phyloP scores from a whole-genome alignment of 345 rosid species.

The Cardamine chenopodiifolia region DNA sequence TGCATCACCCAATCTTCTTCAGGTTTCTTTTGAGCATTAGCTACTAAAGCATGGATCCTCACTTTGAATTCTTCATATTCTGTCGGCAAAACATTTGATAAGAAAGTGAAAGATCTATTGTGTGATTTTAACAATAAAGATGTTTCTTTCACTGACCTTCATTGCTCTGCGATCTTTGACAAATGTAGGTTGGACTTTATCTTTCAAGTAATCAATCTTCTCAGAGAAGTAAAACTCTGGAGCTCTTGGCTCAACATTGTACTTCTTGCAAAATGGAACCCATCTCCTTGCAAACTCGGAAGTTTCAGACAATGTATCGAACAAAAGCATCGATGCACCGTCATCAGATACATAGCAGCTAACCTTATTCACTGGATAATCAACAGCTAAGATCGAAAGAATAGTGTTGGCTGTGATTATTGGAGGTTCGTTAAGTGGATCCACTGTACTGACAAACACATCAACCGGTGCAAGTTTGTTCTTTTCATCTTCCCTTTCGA shows the following conservation, averaged over 20 bases:
- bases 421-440: slow-evolving; percentile 98
- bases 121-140: background rate
- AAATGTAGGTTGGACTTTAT: slow-evolving; percentile 88
- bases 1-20: slow-evolving; percentile 99
- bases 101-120: background rate
- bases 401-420: slow-evolving; percentile 95
- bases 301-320: slow-evolving; percentile 83
- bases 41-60: slow-evolving; percentile 82
- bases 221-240: slow-evolving; percentile 92
- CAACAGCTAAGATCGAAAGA: slow-evolving; percentile 75
- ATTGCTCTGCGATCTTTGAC: slow-evolving; percentile 98
- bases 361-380: slow-evolving; percentile 85
- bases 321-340: slow-evolving; percentile 94
- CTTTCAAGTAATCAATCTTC: slow-evolving; percentile 95
- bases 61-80: slow-evolving; percentile 99
- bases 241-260: slow-evolving; percentile 83
- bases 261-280: slow-evolving; percentile 94
- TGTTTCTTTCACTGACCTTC: slow-evolving; percentile 58
- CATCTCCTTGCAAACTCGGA: slow-evolving; percentile 97
- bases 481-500: slow-evolving; percentile 83
- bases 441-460: slow-evolving; percentile 87
- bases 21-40: slow-evolving; percentile 93
- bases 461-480: slow-evolving; percentile 80
- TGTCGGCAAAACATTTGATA: slow-evolving; percentile 53
- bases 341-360: slow-evolving; percentile 97